Evolutionary conservation across 306 rosid species (phyloP).

Genomic region (Aeschynomene evenia): DNA sequence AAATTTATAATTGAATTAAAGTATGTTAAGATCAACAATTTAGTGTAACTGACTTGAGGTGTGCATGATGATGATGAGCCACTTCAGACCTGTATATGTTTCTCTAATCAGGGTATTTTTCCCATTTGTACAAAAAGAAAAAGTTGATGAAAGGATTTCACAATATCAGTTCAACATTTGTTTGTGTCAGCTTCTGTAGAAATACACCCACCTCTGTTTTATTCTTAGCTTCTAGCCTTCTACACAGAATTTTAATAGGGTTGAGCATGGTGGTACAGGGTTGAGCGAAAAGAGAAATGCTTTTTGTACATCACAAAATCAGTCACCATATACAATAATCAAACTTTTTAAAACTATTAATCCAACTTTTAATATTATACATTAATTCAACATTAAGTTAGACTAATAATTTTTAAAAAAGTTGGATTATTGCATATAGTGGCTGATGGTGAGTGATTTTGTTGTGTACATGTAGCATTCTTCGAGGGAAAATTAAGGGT

Average conservation of each 20-base stretch:
- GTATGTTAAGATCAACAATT: conserved; percentile 41
- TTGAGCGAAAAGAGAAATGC: too few species aligned
- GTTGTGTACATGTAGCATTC: too few species aligned
- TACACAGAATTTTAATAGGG: conserved; percentile 23
- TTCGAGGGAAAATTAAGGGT: too few species aligned
- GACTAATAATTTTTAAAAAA: too few species aligned
- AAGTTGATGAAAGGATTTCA: conserved; percentile 33
- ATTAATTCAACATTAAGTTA: too few species aligned
- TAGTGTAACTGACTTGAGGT: conserved; percentile 45
- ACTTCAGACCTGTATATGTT: conserved; percentile 42
- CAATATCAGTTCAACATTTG: not conserved
- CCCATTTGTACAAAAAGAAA: conserved; percentile 48
- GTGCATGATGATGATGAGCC: conserved; percentile 39
- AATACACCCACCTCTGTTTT: conserved; percentile 17
- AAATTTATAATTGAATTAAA: conserved; percentile 39
- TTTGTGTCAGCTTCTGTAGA: conserved; percentile 33
- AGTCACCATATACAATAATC: too few species aligned
- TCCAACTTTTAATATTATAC: too few species aligned
- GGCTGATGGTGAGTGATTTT: too few species aligned
- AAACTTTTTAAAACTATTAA: too few species aligned
- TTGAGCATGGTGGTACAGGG: not conserved
- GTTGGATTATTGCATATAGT: too few species aligned
- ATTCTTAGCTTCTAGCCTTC: conserved; percentile 30
- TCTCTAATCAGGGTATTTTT: conserved; percentile 33
- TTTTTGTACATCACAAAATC: too few species aligned